Percentiles rank a stretch among this genome's conserved stretches.
Evolutionary conservation across 225 moss, liverwort and hornwort species (phyloP).

Genomic region (Pleurozium schreberi): DNA sequence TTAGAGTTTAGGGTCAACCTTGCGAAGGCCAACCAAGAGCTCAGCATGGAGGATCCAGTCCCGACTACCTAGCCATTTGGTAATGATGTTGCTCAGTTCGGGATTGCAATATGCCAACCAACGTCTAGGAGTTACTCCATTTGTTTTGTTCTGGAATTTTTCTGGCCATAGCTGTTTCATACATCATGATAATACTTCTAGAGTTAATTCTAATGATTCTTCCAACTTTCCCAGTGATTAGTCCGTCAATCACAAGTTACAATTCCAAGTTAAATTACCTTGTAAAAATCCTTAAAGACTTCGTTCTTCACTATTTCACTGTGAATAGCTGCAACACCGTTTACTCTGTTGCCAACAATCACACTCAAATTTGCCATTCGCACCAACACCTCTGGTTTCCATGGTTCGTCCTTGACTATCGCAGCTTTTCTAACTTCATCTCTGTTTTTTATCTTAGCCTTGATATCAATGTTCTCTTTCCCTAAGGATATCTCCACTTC

Average conservation of each 20-base stretch:
- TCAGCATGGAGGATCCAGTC: slow-evolving; percentile 79
- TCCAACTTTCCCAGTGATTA: neutral
- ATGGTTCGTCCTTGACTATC: neutral
- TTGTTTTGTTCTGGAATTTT: slow-evolving; percentile 92
- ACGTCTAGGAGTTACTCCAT: slow-evolving; percentile 86
- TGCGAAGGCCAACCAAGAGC: slow-evolving; percentile 54
- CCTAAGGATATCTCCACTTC: neutral
- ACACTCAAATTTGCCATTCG: slow-evolving; percentile 83
- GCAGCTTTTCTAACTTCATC: neutral
- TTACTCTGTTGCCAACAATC: slow-evolving; percentile 58
- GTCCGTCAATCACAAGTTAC: neutral
- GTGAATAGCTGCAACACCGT: slow-evolving; percentile 77
- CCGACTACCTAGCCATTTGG: slow-evolving; percentile 73
- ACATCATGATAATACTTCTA: neutral
- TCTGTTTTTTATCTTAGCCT: slow-evolving; percentile 17
- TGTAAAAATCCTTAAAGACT: slow-evolving; percentile 71
- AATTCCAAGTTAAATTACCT: slow-evolving; percentile 14
- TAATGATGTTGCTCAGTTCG: slow-evolving; percentile 69
- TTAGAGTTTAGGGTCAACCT: slow-evolving; percentile 15
- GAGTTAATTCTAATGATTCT: neutral
- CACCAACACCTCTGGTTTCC: slow-evolving; percentile 26
- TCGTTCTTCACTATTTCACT: slow-evolving; percentile 68
- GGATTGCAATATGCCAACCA: slow-evolving; percentile 88
- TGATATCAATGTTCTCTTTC: neutral
- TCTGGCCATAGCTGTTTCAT: slow-evolving; percentile 73